Percentiles rank a stretch among this genome's conserved stretches.
phyloP scores from a whole-genome alignment of 768 basidiomycete species.

The Kwoniella mangroviensis region DNA sequence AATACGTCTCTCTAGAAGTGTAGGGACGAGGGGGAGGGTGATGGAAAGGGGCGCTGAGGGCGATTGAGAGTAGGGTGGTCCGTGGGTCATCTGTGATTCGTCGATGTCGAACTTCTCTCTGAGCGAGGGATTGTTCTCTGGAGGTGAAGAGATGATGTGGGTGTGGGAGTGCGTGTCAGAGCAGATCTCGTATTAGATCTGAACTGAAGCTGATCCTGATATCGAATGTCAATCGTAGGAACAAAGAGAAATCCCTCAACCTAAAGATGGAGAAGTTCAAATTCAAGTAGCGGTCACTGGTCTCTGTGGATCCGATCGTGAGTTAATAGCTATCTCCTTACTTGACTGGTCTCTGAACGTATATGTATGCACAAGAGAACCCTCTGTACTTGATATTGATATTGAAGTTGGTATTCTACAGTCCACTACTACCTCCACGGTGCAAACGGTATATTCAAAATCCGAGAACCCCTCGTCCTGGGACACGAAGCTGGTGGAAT shows the following conservation, averaged over 20 bases:
- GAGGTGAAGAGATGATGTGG: too few relatives aligned
- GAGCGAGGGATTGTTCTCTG: background rate
- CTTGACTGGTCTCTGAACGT: background rate
- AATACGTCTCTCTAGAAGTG: background rate
- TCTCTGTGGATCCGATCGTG: conserved; percentile 72
- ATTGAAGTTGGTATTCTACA: conserved; percentile 50
- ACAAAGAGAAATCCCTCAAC: conserved; percentile 72
- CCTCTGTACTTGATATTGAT: background rate
- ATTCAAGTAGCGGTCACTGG: conserved; percentile 81
- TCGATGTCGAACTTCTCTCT: too few relatives aligned
- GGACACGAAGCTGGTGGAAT: conserved; percentile 93
- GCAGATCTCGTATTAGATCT: background rate
- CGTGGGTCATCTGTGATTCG: too few relatives aligned
- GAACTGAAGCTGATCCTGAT: conserved; percentile 13
- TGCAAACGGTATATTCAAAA: conserved; percentile 87
- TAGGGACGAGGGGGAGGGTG: background rate
- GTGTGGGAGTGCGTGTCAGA: background rate
- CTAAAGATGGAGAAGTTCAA: conserved; percentile 74
- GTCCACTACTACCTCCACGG: conserved; percentile 91
- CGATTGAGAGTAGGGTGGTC: background rate
- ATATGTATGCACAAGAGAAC: background rate
- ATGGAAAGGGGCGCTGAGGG: background rate
- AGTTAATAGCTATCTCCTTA: conserved; percentile 22
- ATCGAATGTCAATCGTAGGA: conserved; percentile 55
- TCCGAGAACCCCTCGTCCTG: conserved; percentile 83